Percentiles rank a stretch among this genome's conserved stretches.
These are phyloP conservation scores for Hyphodiscus hymeniophilus DNA, from an alignment of 495 filamentous ascomycete genomes.

Conservation along the genomic window DNA sequence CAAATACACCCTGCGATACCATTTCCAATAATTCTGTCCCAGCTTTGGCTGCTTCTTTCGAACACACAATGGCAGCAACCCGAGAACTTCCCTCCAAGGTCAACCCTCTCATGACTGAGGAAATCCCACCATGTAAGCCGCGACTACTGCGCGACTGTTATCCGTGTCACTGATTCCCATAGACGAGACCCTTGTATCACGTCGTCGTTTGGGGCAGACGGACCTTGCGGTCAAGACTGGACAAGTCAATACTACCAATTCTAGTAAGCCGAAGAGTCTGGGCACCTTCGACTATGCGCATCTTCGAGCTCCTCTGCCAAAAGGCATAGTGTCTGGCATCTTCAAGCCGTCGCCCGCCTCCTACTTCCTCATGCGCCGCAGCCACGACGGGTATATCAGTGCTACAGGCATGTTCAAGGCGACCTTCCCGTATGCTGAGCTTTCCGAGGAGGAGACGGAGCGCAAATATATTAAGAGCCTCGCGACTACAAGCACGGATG, in stretches of 20 bases:
- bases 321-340: conserved; percentile 82
- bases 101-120: conserved; percentile 72
- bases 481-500: conserved; percentile 70
- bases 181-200: conserved; percentile 78
- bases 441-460: conserved; percentile 77
- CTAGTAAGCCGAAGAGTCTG: conserved; percentile 59
- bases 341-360: conserved; percentile 80
- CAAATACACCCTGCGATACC: neutral
- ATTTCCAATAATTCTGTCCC: neutral
- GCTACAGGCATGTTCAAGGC: conserved; percentile 99
- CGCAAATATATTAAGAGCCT: conserved; percentile 78
- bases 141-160: conserved; percentile 34
- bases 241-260: conserved; percentile 54
- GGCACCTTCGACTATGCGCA: conserved; percentile 94
- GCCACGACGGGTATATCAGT: conserved; percentile 87
- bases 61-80: conserved; percentile 40
- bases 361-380: conserved; percentile 96
- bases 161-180: conserved; percentile 25
- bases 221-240: conserved; percentile 73
- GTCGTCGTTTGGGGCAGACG: conserved; percentile 86
- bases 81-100: conserved; percentile 58
- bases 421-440: conserved; percentile 86
- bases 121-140: conserved; percentile 48
- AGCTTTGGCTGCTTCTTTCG: neutral
- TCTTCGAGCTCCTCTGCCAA: conserved; percentile 81